These are phyloP conservation scores for Neofusicoccum ribis DNA, from an alignment of 2,329 filamentous ascomycete genomes.

Conservation along the genomic window DNA sequence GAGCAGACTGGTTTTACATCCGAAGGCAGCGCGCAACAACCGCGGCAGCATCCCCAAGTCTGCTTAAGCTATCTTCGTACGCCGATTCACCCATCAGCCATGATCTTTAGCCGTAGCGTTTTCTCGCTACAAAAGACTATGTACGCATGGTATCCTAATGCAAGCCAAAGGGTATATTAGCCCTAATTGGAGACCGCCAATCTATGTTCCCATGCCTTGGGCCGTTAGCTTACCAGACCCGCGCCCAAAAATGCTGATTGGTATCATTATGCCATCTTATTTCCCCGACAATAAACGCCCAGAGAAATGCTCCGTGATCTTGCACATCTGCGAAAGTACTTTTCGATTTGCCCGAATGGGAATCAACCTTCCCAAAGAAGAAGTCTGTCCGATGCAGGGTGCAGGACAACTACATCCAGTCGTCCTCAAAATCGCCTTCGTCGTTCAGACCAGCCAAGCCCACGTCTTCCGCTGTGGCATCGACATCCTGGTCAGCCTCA, in stretches of 20 bases:
- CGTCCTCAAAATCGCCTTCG: conserved; percentile 7
- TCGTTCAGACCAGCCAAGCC: neutral
- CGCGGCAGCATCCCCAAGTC: too few relatives aligned
- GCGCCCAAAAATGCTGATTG: neutral
- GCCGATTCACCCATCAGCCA: neutral
- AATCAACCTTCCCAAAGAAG: neutral
- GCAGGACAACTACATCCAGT: neutral
- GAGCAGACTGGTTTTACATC: neutral
- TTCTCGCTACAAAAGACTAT: neutral
- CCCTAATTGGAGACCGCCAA: neutral
- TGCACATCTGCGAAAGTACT: neutral
- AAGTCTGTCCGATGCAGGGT: neutral
- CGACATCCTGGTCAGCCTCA: neutral
- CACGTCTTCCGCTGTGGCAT: neutral
- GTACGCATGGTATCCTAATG: too few relatives aligned
- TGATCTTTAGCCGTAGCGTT: neutral
- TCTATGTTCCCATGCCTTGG: neutral
- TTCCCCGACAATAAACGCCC: neutral
- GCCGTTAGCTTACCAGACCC: neutral
- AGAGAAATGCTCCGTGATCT: neutral
- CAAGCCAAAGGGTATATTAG: neutral
- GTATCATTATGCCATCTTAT: neutral
- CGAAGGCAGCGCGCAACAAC: neutral
- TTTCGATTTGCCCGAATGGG: neutral
- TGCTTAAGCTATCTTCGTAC: neutral